phyloP scores from a whole-genome alignment of 1,284 basidiomycete genomes.

The Ceratobasidium sp. region DNA sequence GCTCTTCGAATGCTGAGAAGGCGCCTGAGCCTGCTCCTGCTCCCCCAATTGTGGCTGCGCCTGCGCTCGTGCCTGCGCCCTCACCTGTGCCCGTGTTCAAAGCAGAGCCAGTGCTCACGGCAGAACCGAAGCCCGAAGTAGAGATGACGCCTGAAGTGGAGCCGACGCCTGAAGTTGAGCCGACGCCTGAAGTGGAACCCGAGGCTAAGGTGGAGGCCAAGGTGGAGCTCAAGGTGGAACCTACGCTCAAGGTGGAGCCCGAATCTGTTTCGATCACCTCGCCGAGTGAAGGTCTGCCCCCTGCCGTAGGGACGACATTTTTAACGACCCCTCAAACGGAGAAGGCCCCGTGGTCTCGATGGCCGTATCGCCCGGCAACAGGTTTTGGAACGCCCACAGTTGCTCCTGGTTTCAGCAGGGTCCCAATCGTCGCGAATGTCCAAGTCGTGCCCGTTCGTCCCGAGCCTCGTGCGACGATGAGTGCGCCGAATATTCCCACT shows the following conservation, averaged over 20 bases:
- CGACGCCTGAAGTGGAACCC: no score
- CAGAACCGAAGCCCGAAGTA: neutral
- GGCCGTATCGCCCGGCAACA: conserved; percentile 16
- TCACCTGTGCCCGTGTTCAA: neutral
- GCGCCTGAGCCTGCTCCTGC: conserved; percentile 12
- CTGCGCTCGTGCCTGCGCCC: neutral
- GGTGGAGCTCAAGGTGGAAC: no score
- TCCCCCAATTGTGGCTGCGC: neutral
- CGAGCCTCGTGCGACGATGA: conserved; percentile 12
- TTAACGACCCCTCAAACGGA: conserved; percentile 14
- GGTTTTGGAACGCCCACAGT: neutral
- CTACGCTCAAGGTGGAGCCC: no score
- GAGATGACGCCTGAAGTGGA: neutral
- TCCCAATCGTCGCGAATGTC: neutral
- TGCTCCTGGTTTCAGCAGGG: neutral
- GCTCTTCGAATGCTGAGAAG: neutral
- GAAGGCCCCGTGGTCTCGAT: conserved; percentile 36
- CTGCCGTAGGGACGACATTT: neutral
- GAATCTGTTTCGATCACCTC: no score
- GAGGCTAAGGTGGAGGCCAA: no score
- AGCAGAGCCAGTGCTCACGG: neutral
- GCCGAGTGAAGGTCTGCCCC: no score
- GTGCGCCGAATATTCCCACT: neutral
- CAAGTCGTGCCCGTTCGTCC: neutral
- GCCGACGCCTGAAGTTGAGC: neutral